A percentile compares a stretch with the other conserved stretches of the same genome.
These are phyloP conservation scores for Aegilops tauschii DNA, from an alignment of 176 grass and related monocot species.

Conservation along the genomic window DNA sequence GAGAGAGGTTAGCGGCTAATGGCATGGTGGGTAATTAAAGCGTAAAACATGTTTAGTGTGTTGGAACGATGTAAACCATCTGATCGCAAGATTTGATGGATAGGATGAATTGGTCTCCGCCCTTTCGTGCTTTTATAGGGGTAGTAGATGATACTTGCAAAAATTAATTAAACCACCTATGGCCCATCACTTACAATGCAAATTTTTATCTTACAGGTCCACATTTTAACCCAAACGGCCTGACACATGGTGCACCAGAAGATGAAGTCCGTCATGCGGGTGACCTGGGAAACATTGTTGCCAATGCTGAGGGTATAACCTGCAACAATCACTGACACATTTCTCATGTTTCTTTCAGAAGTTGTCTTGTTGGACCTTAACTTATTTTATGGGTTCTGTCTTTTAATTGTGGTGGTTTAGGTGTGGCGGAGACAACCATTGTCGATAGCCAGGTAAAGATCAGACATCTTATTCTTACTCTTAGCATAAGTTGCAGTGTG, in stretches of 20 bases:
- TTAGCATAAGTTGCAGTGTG: slow-evolving; percentile 5
- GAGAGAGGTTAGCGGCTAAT: no score
- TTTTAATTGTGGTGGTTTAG: slow-evolving; percentile 47
- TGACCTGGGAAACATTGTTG: slow-evolving; percentile 91
- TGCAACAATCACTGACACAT: background rate
- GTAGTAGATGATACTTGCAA: background rate
- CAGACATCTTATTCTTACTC: background rate
- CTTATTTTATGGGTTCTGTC: slow-evolving; percentile 19
- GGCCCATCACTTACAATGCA: slow-evolving; percentile 9
- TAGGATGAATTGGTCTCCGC: no score
- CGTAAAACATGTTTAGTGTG: no score
- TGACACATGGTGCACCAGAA: slow-evolving; percentile 81
- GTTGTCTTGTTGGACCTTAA: background rate
- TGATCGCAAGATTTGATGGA: no score
- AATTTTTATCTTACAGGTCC: slow-evolving; percentile 43
- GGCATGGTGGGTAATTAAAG: no score
- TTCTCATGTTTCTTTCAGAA: slow-evolving; percentile 9
- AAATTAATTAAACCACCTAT: background rate
- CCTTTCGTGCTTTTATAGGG: no score
- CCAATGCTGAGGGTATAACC: slow-evolving; percentile 64
- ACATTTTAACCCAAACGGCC: slow-evolving; percentile 80
- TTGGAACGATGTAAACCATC: no score
- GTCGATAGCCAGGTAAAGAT: slow-evolving; percentile 75
- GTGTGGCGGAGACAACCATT: slow-evolving; percentile 83
- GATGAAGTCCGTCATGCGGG: slow-evolving; percentile 81